A percentile compares a stretch with the other conserved stretches of the same genome.
Evolutionary conservation across 2,329 filamentous ascomycete genomes (phyloP).

Genomic region (Fusarium keratoplasticum): DNA sequence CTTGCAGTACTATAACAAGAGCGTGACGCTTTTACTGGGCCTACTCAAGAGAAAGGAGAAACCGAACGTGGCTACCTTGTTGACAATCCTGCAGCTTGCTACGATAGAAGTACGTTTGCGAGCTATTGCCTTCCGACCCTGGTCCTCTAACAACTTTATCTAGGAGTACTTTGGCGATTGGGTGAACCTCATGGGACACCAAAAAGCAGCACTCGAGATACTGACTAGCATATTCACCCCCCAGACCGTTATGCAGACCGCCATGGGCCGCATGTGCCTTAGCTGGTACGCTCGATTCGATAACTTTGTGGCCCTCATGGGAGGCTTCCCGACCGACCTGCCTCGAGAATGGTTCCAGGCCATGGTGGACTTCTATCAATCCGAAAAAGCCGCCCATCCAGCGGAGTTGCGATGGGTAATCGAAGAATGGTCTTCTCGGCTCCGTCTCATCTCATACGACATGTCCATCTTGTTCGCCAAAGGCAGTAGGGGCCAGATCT

Average conservation of each 20-base stretch:
- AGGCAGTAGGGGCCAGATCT: conserved; percentile 72
- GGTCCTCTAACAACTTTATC: conserved; percentile 12
- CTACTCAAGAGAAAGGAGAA: conserved; percentile 78
- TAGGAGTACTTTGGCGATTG: conserved; percentile 96
- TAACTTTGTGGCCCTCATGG: conserved; percentile 84
- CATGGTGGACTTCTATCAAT: conserved; percentile 71
- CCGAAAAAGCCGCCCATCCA: conserved; percentile 69
- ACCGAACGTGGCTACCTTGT: conserved; percentile 77
- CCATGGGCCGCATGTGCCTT: conserved; percentile 78
- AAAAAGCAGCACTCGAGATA: conserved; percentile 88
- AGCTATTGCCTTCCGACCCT: conserved; percentile 11
- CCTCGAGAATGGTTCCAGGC: conserved; percentile 81
- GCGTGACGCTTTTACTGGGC: conserved; percentile 79
- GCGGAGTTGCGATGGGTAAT: conserved; percentile 73
- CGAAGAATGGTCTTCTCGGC: conserved; percentile 72
- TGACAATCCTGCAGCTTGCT: conserved; percentile 91
- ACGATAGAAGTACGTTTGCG: conserved; percentile 81
- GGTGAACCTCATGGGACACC: conserved; percentile 92
- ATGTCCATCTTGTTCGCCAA: conserved; percentile 82
- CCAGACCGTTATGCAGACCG: conserved; percentile 76
- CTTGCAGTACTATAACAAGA: conserved; percentile 89
- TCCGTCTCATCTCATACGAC: conserved; percentile 81
- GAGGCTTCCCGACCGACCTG: conserved; percentile 79
- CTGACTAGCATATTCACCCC: conserved; percentile 83
- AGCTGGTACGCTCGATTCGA: conserved; percentile 95